Conservation (phyloP, 78 protist species). For the Trichosphaerium sp. region DNA sequence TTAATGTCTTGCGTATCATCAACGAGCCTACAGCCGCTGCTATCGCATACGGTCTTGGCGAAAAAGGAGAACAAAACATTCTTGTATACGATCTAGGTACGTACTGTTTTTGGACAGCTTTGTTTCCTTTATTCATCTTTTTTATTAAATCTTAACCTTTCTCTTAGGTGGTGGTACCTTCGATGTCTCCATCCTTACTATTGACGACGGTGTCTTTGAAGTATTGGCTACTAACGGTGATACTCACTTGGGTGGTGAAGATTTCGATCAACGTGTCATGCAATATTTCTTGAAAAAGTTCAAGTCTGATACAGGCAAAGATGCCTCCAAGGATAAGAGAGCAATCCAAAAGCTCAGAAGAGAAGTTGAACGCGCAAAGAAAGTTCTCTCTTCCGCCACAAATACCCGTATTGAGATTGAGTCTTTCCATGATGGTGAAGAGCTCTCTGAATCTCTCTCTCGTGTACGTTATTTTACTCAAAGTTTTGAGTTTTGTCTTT, state of each 20-base stretch:
- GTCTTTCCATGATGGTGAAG: conserved; percentile 86
- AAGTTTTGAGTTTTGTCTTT: no score
- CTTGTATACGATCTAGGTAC: conserved; percentile 95
- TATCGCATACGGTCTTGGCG: conserved; percentile 86
- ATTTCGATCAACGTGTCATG: conserved; percentile 94
- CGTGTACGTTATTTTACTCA: no score
- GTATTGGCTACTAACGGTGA: conserved; percentile 98
- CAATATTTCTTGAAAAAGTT: conserved; percentile 68
- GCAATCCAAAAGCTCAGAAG: conserved; percentile 82
- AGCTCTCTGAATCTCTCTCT: conserved; percentile 88
- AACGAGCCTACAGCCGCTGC: conserved; percentile 98
- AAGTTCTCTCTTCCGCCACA: conserved; percentile 70
- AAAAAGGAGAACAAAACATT: conserved; percentile 73
- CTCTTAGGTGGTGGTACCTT: conserved; percentile 99
- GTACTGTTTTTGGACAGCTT: no score
- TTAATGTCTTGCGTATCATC: conserved; percentile 80
- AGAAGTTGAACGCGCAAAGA: conserved; percentile 93
- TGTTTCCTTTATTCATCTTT: no score
- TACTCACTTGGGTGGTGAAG: conserved; percentile 99
- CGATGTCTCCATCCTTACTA: conserved; percentile 94
- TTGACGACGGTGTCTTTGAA: conserved; percentile 94
- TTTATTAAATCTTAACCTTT: no score
- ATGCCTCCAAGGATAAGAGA: conserved; percentile 71
- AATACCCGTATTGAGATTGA: conserved; percentile 89
- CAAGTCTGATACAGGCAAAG: conserved; percentile 76